Conservation (phyloP, 331 rosid species). For the Erythrophleum ivorense region DNA sequence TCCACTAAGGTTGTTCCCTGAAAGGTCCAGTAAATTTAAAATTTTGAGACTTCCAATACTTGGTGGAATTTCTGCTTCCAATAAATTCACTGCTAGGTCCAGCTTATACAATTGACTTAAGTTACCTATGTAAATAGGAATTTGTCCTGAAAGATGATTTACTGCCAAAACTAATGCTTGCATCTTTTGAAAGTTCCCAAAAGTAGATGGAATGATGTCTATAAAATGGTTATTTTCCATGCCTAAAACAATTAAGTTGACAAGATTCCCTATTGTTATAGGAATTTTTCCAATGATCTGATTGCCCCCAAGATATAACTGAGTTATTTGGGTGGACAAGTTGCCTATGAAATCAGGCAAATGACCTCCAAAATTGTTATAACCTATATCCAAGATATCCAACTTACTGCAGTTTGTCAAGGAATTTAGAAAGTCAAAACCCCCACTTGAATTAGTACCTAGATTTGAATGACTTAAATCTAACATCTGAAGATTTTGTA, state of each 20-base stretch:
- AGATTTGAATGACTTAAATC: neutral
- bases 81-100: neutral
- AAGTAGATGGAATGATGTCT: neutral
- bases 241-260: neutral
- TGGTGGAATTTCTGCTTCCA: neutral
- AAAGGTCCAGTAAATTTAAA: neutral
- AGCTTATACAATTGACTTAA: neutral
- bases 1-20: neutral
- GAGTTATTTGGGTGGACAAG: neutral
- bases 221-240: neutral
- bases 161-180: neutral
- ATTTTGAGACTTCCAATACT: neutral
- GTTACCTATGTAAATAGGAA: neutral
- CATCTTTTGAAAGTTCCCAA: neutral
- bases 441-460: neutral
- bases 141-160: neutral
- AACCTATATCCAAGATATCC: neutral
- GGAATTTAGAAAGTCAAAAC: neutral
- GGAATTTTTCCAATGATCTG: neutral
- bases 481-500: neutral
- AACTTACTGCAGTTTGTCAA: neutral
- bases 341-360: neutral
- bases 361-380: neutral
- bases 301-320: neutral
- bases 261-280: neutral